Percentiles rank a stretch among this genome's conserved stretches.
Conservation (phyloP, 73 alveolate genomes). For the Paramecium pentaurelia region DNA sequence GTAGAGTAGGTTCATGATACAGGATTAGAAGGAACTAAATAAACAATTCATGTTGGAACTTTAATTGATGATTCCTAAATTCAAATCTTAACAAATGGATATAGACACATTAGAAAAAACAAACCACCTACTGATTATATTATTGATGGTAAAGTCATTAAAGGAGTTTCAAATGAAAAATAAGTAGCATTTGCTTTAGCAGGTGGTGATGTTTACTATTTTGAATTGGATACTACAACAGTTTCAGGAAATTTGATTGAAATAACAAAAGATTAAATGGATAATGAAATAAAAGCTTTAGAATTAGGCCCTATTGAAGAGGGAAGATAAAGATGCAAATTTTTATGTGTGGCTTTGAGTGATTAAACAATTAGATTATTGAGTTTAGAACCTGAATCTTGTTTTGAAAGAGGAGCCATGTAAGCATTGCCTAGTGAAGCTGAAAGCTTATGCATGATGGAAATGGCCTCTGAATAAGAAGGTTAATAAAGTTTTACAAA, state of each 20-base stretch:
- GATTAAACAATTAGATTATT: constrained; percentile 96
- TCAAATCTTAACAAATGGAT: constrained; percentile 77
- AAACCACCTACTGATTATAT: constrained; percentile 85
- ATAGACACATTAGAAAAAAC: constrained; percentile 81
- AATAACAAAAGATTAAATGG: constrained; percentile 86
- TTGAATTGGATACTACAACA: constrained; percentile 88
- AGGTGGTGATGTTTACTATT: constrained; percentile 95
- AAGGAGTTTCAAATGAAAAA: constrained; percentile 84
- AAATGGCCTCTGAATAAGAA: constrained; percentile 75
- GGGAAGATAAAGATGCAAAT: constrained; percentile 89
- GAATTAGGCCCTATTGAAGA: constrained; percentile 94
- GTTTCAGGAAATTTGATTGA: constrained; percentile 70
- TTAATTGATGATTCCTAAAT: constrained; percentile 76
- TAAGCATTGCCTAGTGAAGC: constrained; percentile 91
- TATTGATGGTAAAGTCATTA: constrained; percentile 77
- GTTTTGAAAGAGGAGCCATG: constrained; percentile 84
- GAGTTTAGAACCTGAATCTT: constrained; percentile 97
- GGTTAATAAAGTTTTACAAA: constrained; percentile 45
- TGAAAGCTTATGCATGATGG: constrained; percentile 86
- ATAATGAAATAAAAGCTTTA: constrained; percentile 83
- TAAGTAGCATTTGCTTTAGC: constrained; percentile 96
- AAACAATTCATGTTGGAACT: constrained; percentile 77
- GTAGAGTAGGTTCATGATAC: constrained; percentile 77
- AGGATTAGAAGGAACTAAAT: constrained; percentile 73
- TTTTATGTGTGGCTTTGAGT: constrained; percentile 91